phyloP scores from a whole-genome alignment of 2,329 filamentous ascomycete genomes.

The Stagonosporopsis chrysanthemi region DNA sequence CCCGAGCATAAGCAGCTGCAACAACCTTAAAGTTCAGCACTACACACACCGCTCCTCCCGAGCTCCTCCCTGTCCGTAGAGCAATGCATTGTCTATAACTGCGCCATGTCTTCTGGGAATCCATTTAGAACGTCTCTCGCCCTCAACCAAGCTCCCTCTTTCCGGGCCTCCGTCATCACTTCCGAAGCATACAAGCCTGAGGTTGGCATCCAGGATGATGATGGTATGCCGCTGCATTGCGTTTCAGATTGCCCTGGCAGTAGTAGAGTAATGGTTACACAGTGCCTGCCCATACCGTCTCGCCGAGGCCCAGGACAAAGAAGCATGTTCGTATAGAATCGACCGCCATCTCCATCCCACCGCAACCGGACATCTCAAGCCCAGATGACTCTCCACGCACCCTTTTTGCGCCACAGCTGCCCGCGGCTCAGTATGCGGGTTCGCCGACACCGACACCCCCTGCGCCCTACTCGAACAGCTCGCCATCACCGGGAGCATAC shows the following conservation, averaged over 20 bases:
- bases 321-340: slow-evolving; percentile 65
- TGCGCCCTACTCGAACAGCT: slow-evolving; percentile 30
- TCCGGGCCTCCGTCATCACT: slow-evolving; percentile 38
- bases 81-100: slow-evolving; percentile 50
- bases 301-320: slow-evolving; percentile 57
- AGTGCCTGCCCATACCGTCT: slow-evolving; percentile 37
- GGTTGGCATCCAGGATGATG: slow-evolving; percentile 31
- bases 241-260: slow-evolving; percentile 30
- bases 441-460: slow-evolving; percentile 27
- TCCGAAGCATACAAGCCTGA: slow-evolving; percentile 32
- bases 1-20: slow-evolving; percentile 35
- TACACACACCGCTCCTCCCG: slow-evolving; percentile 31
- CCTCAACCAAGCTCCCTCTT: slow-evolving; percentile 31
- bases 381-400: slow-evolving; percentile 28
- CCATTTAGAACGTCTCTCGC: slow-evolving; percentile 49
- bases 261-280: slow-evolving; percentile 45
- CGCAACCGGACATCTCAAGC: slow-evolving; percentile 41
- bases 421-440: slow-evolving; percentile 24
- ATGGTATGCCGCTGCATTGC: slow-evolving; percentile 44
- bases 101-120: slow-evolving; percentile 51
- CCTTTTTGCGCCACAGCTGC: slow-evolving; percentile 26
- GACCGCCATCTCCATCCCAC: slow-evolving; percentile 47
- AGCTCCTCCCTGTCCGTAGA: slow-evolving; percentile 45
- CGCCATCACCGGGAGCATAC: slow-evolving; percentile 23
- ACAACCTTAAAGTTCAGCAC: slow-evolving; percentile 20